These are phyloP conservation scores for Bryoglossum gracile DNA, from an alignment of 495 filamentous ascomycete species.

Conservation along the genomic window DNA sequence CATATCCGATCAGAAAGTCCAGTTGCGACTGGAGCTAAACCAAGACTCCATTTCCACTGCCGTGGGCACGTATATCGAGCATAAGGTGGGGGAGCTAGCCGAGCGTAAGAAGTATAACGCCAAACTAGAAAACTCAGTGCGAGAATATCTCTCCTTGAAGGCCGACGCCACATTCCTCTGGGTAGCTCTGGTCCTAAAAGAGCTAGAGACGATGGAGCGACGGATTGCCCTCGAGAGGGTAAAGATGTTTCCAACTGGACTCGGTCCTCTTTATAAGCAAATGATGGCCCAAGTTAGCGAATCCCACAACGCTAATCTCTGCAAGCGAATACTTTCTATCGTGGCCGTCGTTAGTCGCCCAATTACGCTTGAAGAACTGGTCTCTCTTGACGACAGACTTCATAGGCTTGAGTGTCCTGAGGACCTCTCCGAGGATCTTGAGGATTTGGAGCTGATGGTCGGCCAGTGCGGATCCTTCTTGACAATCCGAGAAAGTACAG, in stretches of 20 bases:
- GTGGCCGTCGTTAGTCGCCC: constrained; percentile 14
- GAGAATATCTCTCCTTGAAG: constrained; percentile 1
- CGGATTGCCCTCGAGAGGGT: constrained; percentile 5
- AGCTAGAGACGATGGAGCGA: constrained; percentile 10
- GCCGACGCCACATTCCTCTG: constrained; percentile 18
- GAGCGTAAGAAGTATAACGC: constrained; percentile 1
- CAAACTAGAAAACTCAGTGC: background rate
- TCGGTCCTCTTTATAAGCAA: constrained; percentile 26
- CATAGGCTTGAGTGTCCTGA: too few relatives aligned
- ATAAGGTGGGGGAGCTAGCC: background rate
- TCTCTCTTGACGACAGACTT: background rate
- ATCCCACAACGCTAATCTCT: constrained; percentile 24
- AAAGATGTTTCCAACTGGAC: constrained; percentile 24
- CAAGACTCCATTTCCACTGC: constrained; percentile 12
- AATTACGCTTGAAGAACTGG: constrained; percentile 11
- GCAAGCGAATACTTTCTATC: constrained; percentile 18
- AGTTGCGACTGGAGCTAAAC: constrained; percentile 26
- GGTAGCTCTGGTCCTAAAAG: constrained; percentile 25
- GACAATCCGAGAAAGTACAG: constrained; percentile 15
- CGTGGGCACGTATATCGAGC: constrained; percentile 13
- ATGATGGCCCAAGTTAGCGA: constrained; percentile 28
- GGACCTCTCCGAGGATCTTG: too few relatives aligned
- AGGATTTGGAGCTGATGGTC: constrained; percentile 1
- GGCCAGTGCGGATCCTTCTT: constrained; percentile 24
- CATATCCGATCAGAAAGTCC: constrained; percentile 2